phyloP scores from a whole-genome alignment of 2,329 filamentous ascomycete species.

The Penicillium corylophilum region DNA sequence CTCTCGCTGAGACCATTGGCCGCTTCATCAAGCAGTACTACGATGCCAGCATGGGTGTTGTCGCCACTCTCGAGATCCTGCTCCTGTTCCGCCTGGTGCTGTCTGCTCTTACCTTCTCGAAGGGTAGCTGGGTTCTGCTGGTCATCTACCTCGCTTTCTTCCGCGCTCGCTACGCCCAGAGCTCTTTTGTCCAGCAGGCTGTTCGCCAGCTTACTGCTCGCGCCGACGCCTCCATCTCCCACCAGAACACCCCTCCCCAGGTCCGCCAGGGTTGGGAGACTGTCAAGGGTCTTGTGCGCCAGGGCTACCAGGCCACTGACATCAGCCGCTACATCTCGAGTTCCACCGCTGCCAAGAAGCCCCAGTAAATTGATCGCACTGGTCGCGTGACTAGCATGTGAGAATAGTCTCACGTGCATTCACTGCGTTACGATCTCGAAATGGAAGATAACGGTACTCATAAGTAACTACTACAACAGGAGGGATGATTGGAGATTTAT shows the following conservation, averaged over 20 bases:
- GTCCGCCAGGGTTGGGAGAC: constrained; percentile 77
- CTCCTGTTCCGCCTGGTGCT: constrained; percentile 82
- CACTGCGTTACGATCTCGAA: not conserved
- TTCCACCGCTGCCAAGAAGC: constrained; percentile 45
- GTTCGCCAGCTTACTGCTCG: constrained; percentile 71
- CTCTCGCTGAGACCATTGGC: constrained; percentile 78
- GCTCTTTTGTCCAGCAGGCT: constrained; percentile 83
- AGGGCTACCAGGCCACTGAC: constrained; percentile 79
- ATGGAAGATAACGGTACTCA: not conserved
- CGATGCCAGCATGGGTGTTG: constrained; percentile 90
- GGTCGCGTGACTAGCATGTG: not conserved
- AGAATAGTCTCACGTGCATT: not conserved
- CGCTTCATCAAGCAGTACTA: constrained; percentile 98
- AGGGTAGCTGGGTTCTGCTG: constrained; percentile 86
- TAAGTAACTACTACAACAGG: not conserved
- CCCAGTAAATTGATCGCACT: constrained; percentile 39
- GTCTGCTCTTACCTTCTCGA: constrained; percentile 82
- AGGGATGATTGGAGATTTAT: not conserved
- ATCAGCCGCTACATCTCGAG: constrained; percentile 68
- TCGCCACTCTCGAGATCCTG: constrained; percentile 81
- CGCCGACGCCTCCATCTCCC: constrained; percentile 77
- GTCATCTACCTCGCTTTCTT: constrained; percentile 87
- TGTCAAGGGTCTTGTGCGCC: constrained; percentile 69
- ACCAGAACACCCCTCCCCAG: constrained; percentile 80
- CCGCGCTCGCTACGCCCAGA: constrained; percentile 85